Evolutionary conservation across 169 alveolate species (phyloP).

Genomic region (Amoebophrya sp.): DNA sequence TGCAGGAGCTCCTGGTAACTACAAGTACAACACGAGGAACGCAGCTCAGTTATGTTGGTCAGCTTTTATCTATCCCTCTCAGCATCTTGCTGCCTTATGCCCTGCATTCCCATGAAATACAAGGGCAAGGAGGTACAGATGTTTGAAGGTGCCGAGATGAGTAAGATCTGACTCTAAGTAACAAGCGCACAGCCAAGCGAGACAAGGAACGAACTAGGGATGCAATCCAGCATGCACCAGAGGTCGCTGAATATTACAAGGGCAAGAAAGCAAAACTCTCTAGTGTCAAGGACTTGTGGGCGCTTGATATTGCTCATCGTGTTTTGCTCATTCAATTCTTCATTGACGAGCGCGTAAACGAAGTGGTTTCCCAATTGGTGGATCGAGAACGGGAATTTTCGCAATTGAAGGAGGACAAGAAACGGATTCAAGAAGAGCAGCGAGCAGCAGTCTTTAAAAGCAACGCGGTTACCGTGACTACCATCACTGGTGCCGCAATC

Average conservation of each 20-base stretch:
- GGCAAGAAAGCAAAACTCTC: not conserved
- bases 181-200: not conserved
- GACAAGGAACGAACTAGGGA: not conserved
- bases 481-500: constrained; percentile 13
- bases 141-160: too few species aligned
- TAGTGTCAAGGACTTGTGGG: not conserved
- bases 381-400: not conserved
- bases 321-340: not conserved
- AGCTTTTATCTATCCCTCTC: too few species aligned
- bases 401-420: not conserved
- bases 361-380: not conserved
- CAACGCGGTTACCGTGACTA: not conserved
- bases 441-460: not conserved
- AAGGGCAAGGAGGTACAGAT: too few species aligned
- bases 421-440: not conserved
- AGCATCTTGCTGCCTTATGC: too few species aligned
- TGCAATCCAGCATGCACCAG: not conserved
- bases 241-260: not conserved
- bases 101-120: too few species aligned
- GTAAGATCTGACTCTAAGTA: not conserved
- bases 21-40: too few species aligned
- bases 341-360: not conserved
- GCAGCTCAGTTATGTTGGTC: too few species aligned
- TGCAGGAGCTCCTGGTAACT: too few species aligned
- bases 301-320: not conserved